A percentile compares a stretch with the other conserved stretches of the same genome.
phyloP scores from a whole-genome alignment of 768 basidiomycete genomes.

The Lentinula guzmanii region DNA sequence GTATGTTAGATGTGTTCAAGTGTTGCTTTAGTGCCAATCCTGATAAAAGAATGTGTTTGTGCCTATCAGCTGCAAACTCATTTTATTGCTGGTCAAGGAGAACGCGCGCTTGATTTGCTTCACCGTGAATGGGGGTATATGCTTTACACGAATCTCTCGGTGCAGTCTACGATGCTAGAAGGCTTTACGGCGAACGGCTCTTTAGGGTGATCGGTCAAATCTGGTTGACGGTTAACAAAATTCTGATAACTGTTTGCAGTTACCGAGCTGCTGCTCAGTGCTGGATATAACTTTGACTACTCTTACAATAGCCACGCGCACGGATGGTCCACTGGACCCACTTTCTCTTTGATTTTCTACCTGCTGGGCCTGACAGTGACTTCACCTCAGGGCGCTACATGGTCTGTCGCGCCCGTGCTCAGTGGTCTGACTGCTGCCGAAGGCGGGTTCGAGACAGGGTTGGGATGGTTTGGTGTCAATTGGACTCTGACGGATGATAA shows the following conservation, averaged over 20 bases:
- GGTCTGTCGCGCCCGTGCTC: slow-evolving; percentile 39
- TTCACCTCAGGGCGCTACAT: slow-evolving; percentile 32
- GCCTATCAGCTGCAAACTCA: slow-evolving; percentile 39
- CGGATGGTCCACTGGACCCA: slow-evolving; percentile 45
- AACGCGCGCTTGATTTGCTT: slow-evolving; percentile 38
- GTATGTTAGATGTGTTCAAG: slow-evolving; percentile 16
- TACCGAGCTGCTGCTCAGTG: slow-evolving; percentile 39
- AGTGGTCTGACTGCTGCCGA: slow-evolving; percentile 33
- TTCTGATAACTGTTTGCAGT: slow-evolving; percentile 12
- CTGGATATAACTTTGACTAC: slow-evolving; percentile 41
- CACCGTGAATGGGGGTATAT: slow-evolving; percentile 46
- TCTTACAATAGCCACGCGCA: slow-evolving; percentile 42
- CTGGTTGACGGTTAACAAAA: neutral
- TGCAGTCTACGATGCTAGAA: slow-evolving; percentile 35
- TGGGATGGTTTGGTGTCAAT: slow-evolving; percentile 39
- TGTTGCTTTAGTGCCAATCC: neutral
- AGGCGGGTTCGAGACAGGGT: slow-evolving; percentile 39
- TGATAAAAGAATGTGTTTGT: neutral
- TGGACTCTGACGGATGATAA: slow-evolving; percentile 22
- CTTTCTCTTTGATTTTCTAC: slow-evolving; percentile 41
- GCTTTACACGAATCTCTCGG: slow-evolving; percentile 37
- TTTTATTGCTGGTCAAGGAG: slow-evolving; percentile 39
- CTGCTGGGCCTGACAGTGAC: slow-evolving; percentile 38
- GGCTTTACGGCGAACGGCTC: slow-evolving; percentile 17
- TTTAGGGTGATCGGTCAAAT: slow-evolving; percentile 10